Conservation (phyloP, 768 basidiomycete genomes). For the Leccinum ochraceum region DNA sequence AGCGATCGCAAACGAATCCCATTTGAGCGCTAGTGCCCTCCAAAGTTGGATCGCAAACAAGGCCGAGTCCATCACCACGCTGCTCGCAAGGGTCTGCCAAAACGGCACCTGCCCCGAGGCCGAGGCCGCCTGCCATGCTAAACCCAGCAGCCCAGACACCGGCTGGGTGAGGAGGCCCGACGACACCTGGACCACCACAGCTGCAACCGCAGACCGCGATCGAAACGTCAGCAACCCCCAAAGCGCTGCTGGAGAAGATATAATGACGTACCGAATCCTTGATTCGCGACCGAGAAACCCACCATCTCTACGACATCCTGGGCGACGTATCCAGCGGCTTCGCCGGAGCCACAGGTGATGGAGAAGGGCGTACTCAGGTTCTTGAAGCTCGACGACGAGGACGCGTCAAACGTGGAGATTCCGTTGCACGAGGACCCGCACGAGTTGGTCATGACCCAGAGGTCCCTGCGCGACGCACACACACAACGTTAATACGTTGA, state of each 20-base stretch:
- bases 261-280: constrained; percentile 42
- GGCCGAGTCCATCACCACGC: constrained; percentile 35
- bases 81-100: constrained; percentile 42
- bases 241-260: too few relatives aligned
- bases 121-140: constrained; percentile 49
- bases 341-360: constrained; percentile 50
- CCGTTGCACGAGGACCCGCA: constrained; percentile 35
- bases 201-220: constrained; percentile 18
- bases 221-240: not conserved
- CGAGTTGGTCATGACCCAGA: constrained; percentile 47
- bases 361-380: constrained; percentile 38
- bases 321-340: constrained; percentile 45
- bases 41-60: constrained; percentile 48
- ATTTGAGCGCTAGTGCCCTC: not conserved
- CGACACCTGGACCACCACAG: constrained; percentile 39
- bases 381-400: constrained; percentile 39
- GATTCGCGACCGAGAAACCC: constrained; percentile 49
- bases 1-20: not conserved
- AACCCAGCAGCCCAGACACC: constrained; percentile 54
- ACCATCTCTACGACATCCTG: constrained; percentile 52
- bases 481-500: not conserved
- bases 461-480: constrained; percentile 37
- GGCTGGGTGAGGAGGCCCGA: constrained; percentile 41
- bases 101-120: constrained; percentile 46
- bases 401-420: constrained; percentile 32